Evolutionary conservation across 352 stramenopile genomes (phyloP), one percentile per base, ranked within the genome.

Genomic region (Globisporangium echinulatum): DNA sequence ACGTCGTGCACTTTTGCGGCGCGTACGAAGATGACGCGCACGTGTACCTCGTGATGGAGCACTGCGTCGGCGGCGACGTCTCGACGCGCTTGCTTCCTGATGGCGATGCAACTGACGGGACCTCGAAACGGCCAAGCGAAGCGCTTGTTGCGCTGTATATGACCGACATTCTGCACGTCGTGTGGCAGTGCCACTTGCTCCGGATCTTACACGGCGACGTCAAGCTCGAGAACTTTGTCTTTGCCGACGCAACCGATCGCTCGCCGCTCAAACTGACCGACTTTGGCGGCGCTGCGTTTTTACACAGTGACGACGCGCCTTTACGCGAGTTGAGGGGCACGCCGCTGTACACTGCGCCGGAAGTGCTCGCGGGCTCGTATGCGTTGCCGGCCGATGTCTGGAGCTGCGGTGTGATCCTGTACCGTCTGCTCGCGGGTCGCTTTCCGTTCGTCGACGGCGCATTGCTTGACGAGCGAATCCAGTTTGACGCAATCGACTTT

Each of bases 151-250:
- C 81, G 19, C 65, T 74, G 44, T 87, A 88, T 66, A 90, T 90
- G 82, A 67, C 67, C 62, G 78, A 92, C 46, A 84, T 92, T 39
- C 55, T 92, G 17, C 80, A 92, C 59, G 82, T 92, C n/a, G 92
- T 99, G 40, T 97, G 99, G 77, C 99, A 99, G 74, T 99, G 97
- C 68, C 97, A 99, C 77, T 98, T 98, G 67, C 96, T 99, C 71
- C 94, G 97, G 64, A 98, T 99, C 63, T 97, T 99, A 46, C 97
- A 99, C 68, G 86, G 97, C 63, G 97, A 99, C 76, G 78, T 99
- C 43, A 99, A 99, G 71, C 96, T 96, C 5, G 96, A 99, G 56
- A 99, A 99, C 72, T 67, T 99, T 50, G 79, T 99, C 50, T 72
- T 99, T 38, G 97, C 99, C 74, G 92, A 88, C 8, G 96, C 99